Conservation (phyloP, 164 flowering plant species). For the Vitis labrusca region DNA sequence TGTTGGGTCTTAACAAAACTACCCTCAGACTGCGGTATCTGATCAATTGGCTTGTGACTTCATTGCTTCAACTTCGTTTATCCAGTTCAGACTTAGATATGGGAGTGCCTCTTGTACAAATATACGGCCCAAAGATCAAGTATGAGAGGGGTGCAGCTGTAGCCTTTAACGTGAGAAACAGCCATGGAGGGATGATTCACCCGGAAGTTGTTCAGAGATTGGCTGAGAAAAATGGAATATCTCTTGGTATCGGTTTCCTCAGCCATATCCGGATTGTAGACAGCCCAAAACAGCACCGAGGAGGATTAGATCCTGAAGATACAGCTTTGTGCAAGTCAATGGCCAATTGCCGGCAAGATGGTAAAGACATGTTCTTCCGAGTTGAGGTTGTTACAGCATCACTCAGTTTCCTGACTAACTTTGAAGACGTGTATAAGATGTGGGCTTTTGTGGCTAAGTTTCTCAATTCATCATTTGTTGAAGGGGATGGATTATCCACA, state of each 20-base stretch:
- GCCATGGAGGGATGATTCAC: constrained; percentile 46
- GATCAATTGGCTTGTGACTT: constrained; percentile 92
- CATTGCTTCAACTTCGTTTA: constrained; percentile 70
- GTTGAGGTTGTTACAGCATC: constrained; percentile 73
- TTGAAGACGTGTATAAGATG: constrained; percentile 63
- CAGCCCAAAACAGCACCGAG: constrained; percentile 35
- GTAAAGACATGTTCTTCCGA: constrained; percentile 37
- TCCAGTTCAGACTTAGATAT: constrained; percentile 43
- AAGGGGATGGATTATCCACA: constrained; percentile 42
- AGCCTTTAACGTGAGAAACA: constrained; percentile 77
- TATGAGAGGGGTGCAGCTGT: constrained; percentile 92
- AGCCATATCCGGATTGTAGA: constrained; percentile 65
- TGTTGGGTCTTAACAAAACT: constrained; percentile 87
- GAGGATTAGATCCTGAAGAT: constrained; percentile 46
- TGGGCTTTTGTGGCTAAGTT: constrained; percentile 59
- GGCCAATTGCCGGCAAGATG: constrained; percentile 46
- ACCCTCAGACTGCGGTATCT: constrained; percentile 66
- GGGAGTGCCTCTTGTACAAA: constrained; percentile 57
- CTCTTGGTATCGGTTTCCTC: constrained; percentile 78
- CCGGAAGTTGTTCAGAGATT: constrained; percentile 81
- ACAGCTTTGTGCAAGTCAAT: constrained; percentile 50
- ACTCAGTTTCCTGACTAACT: constrained; percentile 61
- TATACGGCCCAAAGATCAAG: constrained; percentile 91
- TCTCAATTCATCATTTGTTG: constrained; percentile 51
- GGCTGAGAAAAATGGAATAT: constrained; percentile 74